Evolutionary conservation across 345 rosid species (phyloP), one percentile per base, ranked within the genome.

Genomic region (Hirschfeldia incana): DNA sequence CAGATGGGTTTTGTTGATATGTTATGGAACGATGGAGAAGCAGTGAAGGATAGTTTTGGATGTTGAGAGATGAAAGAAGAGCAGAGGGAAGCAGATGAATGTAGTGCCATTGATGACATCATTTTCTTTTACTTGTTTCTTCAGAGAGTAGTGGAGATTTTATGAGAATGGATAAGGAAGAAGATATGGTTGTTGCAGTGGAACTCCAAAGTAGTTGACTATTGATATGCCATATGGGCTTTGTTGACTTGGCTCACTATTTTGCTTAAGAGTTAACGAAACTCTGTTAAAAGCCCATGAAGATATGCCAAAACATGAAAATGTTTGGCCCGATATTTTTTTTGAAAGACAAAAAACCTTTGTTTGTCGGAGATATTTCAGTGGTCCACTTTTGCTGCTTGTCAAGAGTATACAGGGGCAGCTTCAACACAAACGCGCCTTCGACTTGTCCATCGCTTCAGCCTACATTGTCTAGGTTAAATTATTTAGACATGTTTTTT

Each of bases 61-160:
- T 62, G 71, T 68, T 65, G 63, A 8, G 73, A 30, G 62, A 78
- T 39, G 79, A 75, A 55, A 62, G 75, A 68, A 33, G 74, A 74
- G 61, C 76, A 62, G 67, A 80, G 30, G 10, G 79, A 80, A 39
- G 82, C 33, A 73, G 81, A 67, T 61, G 85, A 78, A 66, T 84
- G 90, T 27, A 83, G 69, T 32, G 88, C 84, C 83, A 84, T 80
- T 74, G 90, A 74, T 37, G 82, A 78, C 87, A 88, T 85, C 77
- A 69, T 68, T 33, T 21, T 67, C 70, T 33, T 10, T 42, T 11
- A 59, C 63, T 73, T 51, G 21, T 15, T 51, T 51, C 37, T 55
- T 65, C 36, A 63, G 79, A 67, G 63, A 74, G 74, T 70, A 66
- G 51, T 65, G 73, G 65, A 36, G 78, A 67, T 60, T 30, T 2